A percentile compares a stretch with the other conserved stretches of the same genome.
Conservation (phyloP, 768 basidiomycete genomes). For the Sporobolomyces pararoseus region DNA sequence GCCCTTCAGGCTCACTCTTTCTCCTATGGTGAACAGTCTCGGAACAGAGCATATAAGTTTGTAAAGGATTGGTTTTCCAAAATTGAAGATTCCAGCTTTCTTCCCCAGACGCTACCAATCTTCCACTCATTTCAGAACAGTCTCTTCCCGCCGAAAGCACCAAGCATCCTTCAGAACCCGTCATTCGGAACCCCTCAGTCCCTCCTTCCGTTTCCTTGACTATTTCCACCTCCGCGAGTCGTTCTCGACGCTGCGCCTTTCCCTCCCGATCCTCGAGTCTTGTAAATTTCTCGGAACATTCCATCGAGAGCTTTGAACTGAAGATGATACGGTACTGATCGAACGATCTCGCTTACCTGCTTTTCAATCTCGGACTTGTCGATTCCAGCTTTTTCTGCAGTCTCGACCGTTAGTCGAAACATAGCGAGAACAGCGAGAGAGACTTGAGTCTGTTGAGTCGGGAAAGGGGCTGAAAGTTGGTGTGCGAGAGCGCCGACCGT, state of each 20-base stretch:
- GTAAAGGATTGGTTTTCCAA: too few relatives aligned
- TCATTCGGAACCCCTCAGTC: neutral
- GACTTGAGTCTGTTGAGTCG: slow-evolving; percentile 86
- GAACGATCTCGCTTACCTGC: slow-evolving; percentile 79
- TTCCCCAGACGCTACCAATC: too few relatives aligned
- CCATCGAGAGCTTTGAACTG: slow-evolving; percentile 89
- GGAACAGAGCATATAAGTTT: too few relatives aligned
- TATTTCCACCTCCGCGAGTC: too few relatives aligned
- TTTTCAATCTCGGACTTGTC: slow-evolving; percentile 66
- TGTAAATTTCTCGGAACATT: slow-evolving; percentile 58
- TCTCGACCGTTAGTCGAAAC: slow-evolving; percentile 77
- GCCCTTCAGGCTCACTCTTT: too few relatives aligned
- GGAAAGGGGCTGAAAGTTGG: slow-evolving; percentile 65
- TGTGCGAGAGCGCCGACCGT: slow-evolving; percentile 45
- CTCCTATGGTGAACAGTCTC: too few relatives aligned
- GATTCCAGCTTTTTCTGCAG: slow-evolving; percentile 64
- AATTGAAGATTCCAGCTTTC: too few relatives aligned
- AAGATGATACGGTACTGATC: slow-evolving; percentile 78
- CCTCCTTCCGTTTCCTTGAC: too few relatives aligned
- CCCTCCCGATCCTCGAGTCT: slow-evolving; percentile 2
- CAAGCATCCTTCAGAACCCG: neutral
- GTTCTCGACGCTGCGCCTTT: too few relatives aligned
- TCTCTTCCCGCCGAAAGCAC: too few relatives aligned
- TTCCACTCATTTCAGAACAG: too few relatives aligned
- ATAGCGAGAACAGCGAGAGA: slow-evolving; percentile 88